Base-by-base conservation (phyloP, 345 rosid species). In the Linum tenue region DNA sequence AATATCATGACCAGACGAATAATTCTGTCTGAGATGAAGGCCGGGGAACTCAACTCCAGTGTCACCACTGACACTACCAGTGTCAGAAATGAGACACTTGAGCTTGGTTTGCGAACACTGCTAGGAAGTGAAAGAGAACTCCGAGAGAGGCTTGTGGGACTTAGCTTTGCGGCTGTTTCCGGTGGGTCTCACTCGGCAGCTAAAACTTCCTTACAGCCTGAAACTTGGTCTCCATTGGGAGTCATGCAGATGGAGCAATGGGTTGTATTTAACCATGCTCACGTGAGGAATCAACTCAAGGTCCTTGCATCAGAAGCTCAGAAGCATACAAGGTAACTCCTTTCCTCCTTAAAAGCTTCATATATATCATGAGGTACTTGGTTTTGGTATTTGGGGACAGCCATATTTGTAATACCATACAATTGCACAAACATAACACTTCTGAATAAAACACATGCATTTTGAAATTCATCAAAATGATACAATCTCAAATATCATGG, bases 51-150 rank as follows among this genome's bases (percentile, higher is more conserved):
- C 63, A 85, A 82, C 71, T 64, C 74, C 61, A 77, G 82, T 68
- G 41, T 72, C 62, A 57, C 73, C 4, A 73, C 66, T 64, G 76
- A 51, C 39, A 37, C 44, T 35, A 31, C 12, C 51, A 72, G 63
- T 64, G 64, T 72, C 50, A 69, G 70, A 56, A 81, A 73, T 31
- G 77, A 72, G 80, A 82, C 73, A 56, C 55, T 76, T 31, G 50
- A 55, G 16, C 51, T 69, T 17, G 86, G 99, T 96, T 73, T 84
- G 71, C 79, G 77, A 66, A 72, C 90, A 51, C 84, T 86, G 57
- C 71, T 67, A 37, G 85, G 82, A 61, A 81, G 88, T 63, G 99
- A 94, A 82, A 79, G 65, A 70, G 92, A 94, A 79, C 91, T 94
- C n/a, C 88, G 86, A 2, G 85, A 82, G 73, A 86, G 96, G 72